Percentiles rank a stretch among this genome's conserved stretches.
Evolutionary conservation across 1,139 yeast species (phyloP).

Genomic region (Pichia sp.): DNA sequence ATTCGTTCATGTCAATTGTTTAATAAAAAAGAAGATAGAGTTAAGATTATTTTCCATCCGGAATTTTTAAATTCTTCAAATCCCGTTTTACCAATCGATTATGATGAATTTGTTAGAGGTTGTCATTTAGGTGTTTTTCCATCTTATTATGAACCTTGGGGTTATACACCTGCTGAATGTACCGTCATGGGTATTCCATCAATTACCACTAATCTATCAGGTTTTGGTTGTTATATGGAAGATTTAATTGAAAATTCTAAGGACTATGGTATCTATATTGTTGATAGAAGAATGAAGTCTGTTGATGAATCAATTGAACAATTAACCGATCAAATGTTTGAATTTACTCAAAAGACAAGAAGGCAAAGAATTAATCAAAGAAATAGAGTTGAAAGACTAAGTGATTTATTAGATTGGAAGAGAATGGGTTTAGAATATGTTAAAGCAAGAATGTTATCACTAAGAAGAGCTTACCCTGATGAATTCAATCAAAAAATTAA

Average conservation of each 20-base stretch:
- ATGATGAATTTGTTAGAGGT: slow-evolving; percentile 96
- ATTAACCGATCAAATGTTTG: slow-evolving; percentile 82
- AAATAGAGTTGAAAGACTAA: slow-evolving; percentile 89
- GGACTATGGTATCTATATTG: slow-evolving; percentile 95
- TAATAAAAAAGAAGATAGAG: slow-evolving; percentile 85
- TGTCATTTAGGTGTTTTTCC: slow-evolving; percentile 98
- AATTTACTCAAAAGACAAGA: slow-evolving; percentile 80
- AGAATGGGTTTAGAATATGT: slow-evolving; percentile 96
- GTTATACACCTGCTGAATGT: slow-evolving; percentile 98
- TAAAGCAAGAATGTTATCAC: slow-evolving; percentile 87
- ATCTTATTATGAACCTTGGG: slow-evolving; percentile 98
- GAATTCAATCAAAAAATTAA: slow-evolving; percentile 48
- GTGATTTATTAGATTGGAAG: slow-evolving; percentile 94
- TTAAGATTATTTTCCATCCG: slow-evolving; percentile 94
- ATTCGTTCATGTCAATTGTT: slow-evolving; percentile 87
- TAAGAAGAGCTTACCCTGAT: slow-evolving; percentile 91
- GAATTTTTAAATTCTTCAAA: slow-evolving; percentile 93
- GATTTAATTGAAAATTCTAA: slow-evolving; percentile 90
- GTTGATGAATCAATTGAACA: slow-evolving; percentile 94
- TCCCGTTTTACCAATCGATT: slow-evolving; percentile 88
- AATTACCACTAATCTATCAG: slow-evolving; percentile 93
- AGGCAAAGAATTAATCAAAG: slow-evolving; percentile 98
- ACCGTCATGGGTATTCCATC: slow-evolving; percentile 99
- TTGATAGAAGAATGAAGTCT: slow-evolving; percentile 88
- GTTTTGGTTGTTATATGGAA: slow-evolving; percentile 98